Percentiles rank a stretch among this genome's conserved stretches.
Conservation (phyloP, 2,329 filamentous ascomycete species). For the Tolypocladium guangdongense region DNA sequence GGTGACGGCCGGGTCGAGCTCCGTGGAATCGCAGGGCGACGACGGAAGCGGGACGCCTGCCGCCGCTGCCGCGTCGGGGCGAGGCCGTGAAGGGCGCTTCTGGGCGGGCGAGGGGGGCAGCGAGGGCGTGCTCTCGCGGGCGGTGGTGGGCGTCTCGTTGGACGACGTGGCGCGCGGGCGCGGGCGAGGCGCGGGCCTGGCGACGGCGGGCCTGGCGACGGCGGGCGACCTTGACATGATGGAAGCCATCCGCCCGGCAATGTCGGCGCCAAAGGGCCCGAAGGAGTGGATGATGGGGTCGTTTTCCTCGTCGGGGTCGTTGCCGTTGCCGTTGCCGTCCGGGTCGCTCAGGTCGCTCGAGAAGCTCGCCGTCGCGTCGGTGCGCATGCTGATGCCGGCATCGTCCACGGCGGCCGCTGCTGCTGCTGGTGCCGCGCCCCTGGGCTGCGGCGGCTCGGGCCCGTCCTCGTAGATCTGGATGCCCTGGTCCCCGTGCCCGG, state of each 20-base stretch:
- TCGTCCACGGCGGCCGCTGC: constrained; percentile 7
- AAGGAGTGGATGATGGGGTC: constrained; percentile 90
- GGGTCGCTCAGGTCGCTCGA: constrained; percentile 42
- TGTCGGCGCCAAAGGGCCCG: constrained; percentile 76
- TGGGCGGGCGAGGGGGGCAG: constrained; percentile 12
- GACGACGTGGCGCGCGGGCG: constrained; percentile 10
- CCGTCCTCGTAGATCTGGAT: constrained; percentile 69
- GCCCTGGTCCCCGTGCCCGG: constrained; percentile 24
- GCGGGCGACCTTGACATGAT: constrained; percentile 61
- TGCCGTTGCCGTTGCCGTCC: constrained; percentile 54
- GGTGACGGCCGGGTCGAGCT: constrained; percentile 38
- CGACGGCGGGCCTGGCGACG: constrained; percentile 37
- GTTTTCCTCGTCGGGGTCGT: constrained; percentile 80
- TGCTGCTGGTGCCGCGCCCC: constrained; percentile 9
- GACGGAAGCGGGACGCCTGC: constrained; percentile 2
- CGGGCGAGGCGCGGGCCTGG: constrained; percentile 13
- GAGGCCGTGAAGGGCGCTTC: constrained; percentile 6
- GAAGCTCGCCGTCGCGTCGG: constrained; percentile 40
- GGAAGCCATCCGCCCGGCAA: constrained; percentile 71
- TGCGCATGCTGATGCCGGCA: constrained; percentile 34
- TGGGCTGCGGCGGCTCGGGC: constrained; percentile 28
- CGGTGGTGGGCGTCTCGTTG: constrained; percentile 10
- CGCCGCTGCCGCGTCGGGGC: background rate
- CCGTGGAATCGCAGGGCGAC: constrained; percentile 14
- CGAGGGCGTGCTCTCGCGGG: constrained; percentile 8